Evolutionary conservation across 139 green algal species (phyloP).

Genomic region (Pleodorina starrii): DNA sequence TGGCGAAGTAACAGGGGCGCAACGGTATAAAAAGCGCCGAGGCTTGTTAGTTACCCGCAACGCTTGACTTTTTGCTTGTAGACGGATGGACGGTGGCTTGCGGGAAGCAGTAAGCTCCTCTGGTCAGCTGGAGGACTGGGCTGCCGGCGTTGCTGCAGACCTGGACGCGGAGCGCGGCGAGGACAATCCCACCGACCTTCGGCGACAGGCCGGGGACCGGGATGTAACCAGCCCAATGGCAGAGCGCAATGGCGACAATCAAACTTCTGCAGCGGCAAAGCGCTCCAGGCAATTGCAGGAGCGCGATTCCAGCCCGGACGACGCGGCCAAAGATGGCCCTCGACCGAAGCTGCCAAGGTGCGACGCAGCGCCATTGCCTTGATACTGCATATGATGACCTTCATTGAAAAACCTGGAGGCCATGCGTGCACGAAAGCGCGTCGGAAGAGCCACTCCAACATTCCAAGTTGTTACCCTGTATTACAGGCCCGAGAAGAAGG

Average conservation of each 20-base stretch:
- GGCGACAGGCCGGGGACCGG: background rate
- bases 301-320: conserved; percentile 13
- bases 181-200: background rate
- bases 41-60: conserved; percentile 3
- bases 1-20: background rate
- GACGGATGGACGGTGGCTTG: background rate
- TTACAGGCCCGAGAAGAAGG: conserved; percentile 29
- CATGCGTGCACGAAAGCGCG: too few species aligned
- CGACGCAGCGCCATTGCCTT: background rate
- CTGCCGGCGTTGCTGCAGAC: background rate
- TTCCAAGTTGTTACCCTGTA: background rate
- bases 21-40: conserved; percentile 9
- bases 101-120: conserved; percentile 16
- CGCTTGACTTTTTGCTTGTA: background rate
- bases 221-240: background rate
- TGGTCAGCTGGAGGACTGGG: conserved; percentile 43
- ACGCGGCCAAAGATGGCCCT: background rate
- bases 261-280: background rate
- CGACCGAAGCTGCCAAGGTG: conserved; percentile 35
- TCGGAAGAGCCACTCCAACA: background rate
- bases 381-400: too few species aligned
- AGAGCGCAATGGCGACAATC: background rate
- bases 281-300: background rate
- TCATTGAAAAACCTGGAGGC: too few species aligned
- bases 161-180: conserved; percentile 25